Percentiles rank a stretch among this genome's conserved stretches.
These are phyloP conservation scores for Tetradesmus lagerheimii DNA, from an alignment of 139 green algal genomes.

Conservation along the genomic window DNA sequence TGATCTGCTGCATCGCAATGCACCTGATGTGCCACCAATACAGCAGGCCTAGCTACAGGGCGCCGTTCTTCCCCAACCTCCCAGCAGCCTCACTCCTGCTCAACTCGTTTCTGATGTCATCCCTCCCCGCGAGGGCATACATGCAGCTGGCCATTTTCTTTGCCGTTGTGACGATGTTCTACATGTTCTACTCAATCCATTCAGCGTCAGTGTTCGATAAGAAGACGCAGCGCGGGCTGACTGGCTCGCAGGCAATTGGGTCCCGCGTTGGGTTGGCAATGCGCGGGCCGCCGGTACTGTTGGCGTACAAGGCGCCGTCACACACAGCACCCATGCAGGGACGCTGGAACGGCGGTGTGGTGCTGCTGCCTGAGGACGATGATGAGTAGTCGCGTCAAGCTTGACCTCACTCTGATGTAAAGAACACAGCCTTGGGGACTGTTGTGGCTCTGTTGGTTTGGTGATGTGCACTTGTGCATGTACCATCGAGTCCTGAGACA, in stretches of 20 bases:
- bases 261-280: neutral
- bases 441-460: too few relatives aligned
- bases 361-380: neutral
- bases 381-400: neutral
- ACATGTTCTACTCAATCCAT: conserved; percentile 34
- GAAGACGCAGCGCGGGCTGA: neutral
- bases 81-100: neutral
- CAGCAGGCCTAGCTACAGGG: neutral
- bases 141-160: conserved; percentile 22
- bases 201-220: neutral
- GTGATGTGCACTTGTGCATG: too few relatives aligned
- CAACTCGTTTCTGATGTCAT: conserved; percentile 23
- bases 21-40: conserved; percentile 7
- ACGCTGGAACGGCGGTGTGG: neutral
- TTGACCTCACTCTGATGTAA: neutral
- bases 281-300: neutral
- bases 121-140: neutral
- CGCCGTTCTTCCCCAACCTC: neutral
- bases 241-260: neutral
- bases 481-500: too few relatives aligned
- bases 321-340: neutral
- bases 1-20: neutral
- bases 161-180: neutral
- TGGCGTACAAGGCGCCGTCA: neutral
- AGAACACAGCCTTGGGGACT: too few relatives aligned